Evolutionary conservation across 2,329 filamentous ascomycete genomes (phyloP).

Genomic region (Akanthomyces muscarius): DNA sequence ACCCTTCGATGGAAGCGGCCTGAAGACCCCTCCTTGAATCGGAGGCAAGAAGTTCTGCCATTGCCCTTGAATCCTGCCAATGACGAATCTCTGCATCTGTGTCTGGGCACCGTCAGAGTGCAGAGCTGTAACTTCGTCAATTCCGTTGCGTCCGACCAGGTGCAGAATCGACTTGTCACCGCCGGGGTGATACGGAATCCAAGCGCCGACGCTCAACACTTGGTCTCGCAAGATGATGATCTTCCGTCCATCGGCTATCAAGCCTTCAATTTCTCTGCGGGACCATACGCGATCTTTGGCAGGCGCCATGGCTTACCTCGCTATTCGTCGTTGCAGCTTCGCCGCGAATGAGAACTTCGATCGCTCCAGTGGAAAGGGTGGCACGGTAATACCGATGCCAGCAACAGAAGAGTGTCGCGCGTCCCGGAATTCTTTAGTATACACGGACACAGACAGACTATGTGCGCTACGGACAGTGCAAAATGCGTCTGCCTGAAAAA

Average conservation of each 20-base stretch:
- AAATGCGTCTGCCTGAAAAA: too few relatives aligned
- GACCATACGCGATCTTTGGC: not conserved
- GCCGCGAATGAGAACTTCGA: too few relatives aligned
- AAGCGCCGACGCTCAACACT: constrained; percentile 83
- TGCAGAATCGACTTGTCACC: constrained; percentile 87
- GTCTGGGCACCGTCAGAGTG: constrained; percentile 77
- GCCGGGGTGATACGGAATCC: constrained; percentile 86
- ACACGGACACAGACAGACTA: too few relatives aligned
- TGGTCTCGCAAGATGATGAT: constrained; percentile 77
- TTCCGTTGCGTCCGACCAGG: constrained; percentile 91
- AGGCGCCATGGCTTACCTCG: not conserved
- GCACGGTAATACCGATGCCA: too few relatives aligned
- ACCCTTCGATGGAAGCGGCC: constrained; percentile 30
- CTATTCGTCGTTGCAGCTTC: too few relatives aligned
- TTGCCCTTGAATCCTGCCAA: constrained; percentile 73
- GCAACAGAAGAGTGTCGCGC: too few relatives aligned
- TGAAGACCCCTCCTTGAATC: constrained; percentile 82
- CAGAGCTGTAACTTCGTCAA: constrained; percentile 87
- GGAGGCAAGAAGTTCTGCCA: constrained; percentile 90
- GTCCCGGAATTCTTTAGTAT: too few relatives aligned
- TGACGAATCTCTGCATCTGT: constrained; percentile 76
- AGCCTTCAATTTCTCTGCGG: constrained; percentile 48
- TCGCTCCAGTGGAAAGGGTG: too few relatives aligned
- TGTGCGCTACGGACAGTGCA: too few relatives aligned
- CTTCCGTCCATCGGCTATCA: constrained; percentile 76